Conservation (phyloP, 31 red algal genomes). For the Porphyra umbilicalis region DNA sequence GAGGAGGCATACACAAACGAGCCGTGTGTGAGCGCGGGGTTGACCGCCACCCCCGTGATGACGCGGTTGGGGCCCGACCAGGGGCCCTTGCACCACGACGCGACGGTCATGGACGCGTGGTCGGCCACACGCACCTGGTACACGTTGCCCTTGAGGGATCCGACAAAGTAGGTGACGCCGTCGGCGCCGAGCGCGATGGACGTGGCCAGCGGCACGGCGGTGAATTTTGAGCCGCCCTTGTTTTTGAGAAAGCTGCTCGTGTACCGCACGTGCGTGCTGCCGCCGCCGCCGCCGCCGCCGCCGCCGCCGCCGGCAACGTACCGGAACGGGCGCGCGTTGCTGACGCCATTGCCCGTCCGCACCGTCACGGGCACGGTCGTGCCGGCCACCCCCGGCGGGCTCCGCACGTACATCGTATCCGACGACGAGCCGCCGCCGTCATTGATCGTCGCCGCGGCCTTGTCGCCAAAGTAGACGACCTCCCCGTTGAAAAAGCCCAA, state of each 20-base stretch:
- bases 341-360: no score
- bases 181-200: constrained; percentile 38
- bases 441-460: constrained; percentile 8
- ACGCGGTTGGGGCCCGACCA: constrained; percentile 20
- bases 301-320: no score
- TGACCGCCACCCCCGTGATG: constrained; percentile 31
- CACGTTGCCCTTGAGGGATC: constrained; percentile 29
- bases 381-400: no score
- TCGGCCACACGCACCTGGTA: constrained; percentile 26
- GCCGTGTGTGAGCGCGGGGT: constrained; percentile 16
- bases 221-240: no score
- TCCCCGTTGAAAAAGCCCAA: constrained; percentile 35
- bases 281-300: no score
- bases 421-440: no score
- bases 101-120: constrained; percentile 10
- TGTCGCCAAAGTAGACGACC: constrained; percentile 21
- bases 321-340: no score
- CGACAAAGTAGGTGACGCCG: constrained; percentile 23
- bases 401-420: no score
- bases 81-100: constrained; percentile 13
- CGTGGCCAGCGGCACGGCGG: constrained; percentile 25
- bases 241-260: no score
- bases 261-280: no score
- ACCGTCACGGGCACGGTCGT: no score
- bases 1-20: constrained; percentile 14